Base-by-base conservation (phyloP, 2,329 filamentous ascomycete species). In the Sclerotinia sclerotiorum region DNA sequence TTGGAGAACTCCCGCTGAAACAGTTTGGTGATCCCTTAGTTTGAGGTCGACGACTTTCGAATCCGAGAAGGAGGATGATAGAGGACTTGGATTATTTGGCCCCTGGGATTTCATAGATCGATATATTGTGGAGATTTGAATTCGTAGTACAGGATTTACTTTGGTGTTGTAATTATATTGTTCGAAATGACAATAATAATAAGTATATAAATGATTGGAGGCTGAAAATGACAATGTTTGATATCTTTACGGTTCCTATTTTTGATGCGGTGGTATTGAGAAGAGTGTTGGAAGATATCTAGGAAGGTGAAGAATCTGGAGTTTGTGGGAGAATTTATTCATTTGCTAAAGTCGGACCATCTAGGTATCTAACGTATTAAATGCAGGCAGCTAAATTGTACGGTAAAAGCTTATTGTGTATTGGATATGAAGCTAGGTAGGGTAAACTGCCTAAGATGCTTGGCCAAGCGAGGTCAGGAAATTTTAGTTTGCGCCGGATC, bases 211-310 rank as follows among this genome's bases (percentile, higher is more conserved):
- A 6, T 57, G 1, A 17, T 24, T 24, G 35, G 39, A 57, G 3
- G n/a, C 13, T 24, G 2, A 0, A 0, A n/a, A 39, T 17, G 13
- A 7, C 0, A 15, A 35, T 39, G 15, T 15, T 15, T 19, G 13
- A 52, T 24, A 52, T 51, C 4, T 49, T 32, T 29, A 6, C 2
- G 13, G n/a, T 39, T 39, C n/a, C 7, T 7, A 15, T 32, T 21
- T 8, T 5, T n/a, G 11, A 35, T 10, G 2, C 2, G 1, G 54
- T 4, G 13, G 32, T 5, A 5, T 57, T 15, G n/a, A n/a, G 27
- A 7, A 21, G 19, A 15, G 2, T 17, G 3, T n/a, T 5, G 11
- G 11, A 17, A 35, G 21, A 35, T 55, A 7, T 55, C 6, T 55
- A 6, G 5, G 10, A 55, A 13, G 21, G 27, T 35, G n/a, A 5